Evolutionary conservation across 2,329 filamentous ascomycete genomes (phyloP).

Genomic region (Biscogniauxia marginata): DNA sequence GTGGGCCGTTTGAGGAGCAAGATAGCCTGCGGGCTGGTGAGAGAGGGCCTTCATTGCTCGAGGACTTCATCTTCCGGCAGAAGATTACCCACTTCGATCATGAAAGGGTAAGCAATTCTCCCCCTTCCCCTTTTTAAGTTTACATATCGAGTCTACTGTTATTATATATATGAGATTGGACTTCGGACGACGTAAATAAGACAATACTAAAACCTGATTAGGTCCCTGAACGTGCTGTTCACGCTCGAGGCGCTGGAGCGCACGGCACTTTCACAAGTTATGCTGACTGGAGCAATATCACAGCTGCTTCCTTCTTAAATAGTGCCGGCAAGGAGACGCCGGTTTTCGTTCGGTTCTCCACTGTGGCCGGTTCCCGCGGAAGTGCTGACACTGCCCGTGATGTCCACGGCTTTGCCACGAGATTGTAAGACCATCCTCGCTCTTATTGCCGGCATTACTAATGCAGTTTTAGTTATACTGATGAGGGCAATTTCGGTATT

Average conservation of each 20-base stretch:
- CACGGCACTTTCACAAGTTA: constrained; percentile 61
- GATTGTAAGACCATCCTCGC: constrained; percentile 40
- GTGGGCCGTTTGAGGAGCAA: constrained; percentile 66
- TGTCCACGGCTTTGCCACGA: constrained; percentile 61
- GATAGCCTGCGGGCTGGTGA: constrained; percentile 65
- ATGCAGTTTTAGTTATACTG: constrained; percentile 47
- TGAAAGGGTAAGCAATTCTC: constrained; percentile 47
- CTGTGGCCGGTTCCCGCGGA: constrained; percentile 58
- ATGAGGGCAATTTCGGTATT: constrained; percentile 64
- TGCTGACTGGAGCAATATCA: constrained; percentile 60
- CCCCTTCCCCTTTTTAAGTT: not conserved
- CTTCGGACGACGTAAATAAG: not conserved
- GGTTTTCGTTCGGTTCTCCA: constrained; percentile 59
- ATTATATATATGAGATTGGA: not conserved
- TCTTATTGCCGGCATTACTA: constrained; percentile 5
- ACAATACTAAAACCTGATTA: constrained; percentile 17
- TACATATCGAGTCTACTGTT: no score
- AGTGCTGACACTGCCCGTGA: constrained; percentile 61
- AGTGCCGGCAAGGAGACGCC: constrained; percentile 53
- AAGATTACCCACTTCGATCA: constrained; percentile 61
- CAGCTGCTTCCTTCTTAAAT: constrained; percentile 57
- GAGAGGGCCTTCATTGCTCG: constrained; percentile 58
- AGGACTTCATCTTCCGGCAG: constrained; percentile 63
- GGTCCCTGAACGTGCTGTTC: constrained; percentile 32
- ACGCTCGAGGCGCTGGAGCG: constrained; percentile 57